Evolutionary conservation across 2,329 filamentous ascomycete genomes (phyloP).

Genomic region (Claviceps lovelessii): DNA sequence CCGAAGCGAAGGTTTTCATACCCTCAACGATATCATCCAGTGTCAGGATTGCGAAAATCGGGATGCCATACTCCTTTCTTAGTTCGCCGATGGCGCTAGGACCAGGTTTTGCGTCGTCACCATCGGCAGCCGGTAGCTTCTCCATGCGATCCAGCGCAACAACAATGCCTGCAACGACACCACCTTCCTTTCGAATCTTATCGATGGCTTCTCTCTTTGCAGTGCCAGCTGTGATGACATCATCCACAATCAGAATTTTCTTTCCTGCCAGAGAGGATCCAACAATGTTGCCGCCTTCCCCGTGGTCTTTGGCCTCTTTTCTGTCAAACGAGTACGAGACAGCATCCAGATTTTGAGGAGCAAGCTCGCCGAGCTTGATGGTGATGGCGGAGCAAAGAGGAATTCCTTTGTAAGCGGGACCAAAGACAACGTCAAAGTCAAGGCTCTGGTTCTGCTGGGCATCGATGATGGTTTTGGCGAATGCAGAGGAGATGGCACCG

Average conservation of each 20-base stretch:
- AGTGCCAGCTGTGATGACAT: slow-evolving; percentile 91
- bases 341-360: slow-evolving; percentile 48
- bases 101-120: slow-evolving; percentile 53
- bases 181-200: slow-evolving; percentile 77
- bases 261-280: slow-evolving; percentile 75
- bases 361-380: slow-evolving; percentile 58
- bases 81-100: slow-evolving; percentile 78
- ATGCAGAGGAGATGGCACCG: slow-evolving; percentile 64
- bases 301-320: slow-evolving; percentile 92
- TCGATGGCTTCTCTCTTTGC: slow-evolving; percentile 85
- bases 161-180: slow-evolving; percentile 71
- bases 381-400: slow-evolving; percentile 69
- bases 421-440: slow-evolving; percentile 77
- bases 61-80: slow-evolving; percentile 67
- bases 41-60: slow-evolving; percentile 70
- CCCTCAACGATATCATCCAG: slow-evolving; percentile 70
- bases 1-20: slow-evolving; percentile 45
- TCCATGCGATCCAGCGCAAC: slow-evolving; percentile 81
- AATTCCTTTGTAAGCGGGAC: slow-evolving; percentile 93
- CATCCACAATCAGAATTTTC: slow-evolving; percentile 80
- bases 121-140: slow-evolving; percentile 52
- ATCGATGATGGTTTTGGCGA: slow-evolving; percentile 51
- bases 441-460: slow-evolving; percentile 29
- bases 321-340: slow-evolving; percentile 84
- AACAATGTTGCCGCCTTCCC: slow-evolving; percentile 86